Evolutionary conservation across 305 asterid genomes (phyloP), one percentile per base, ranked within the genome.

Genomic region (Fraxinus nigra): DNA sequence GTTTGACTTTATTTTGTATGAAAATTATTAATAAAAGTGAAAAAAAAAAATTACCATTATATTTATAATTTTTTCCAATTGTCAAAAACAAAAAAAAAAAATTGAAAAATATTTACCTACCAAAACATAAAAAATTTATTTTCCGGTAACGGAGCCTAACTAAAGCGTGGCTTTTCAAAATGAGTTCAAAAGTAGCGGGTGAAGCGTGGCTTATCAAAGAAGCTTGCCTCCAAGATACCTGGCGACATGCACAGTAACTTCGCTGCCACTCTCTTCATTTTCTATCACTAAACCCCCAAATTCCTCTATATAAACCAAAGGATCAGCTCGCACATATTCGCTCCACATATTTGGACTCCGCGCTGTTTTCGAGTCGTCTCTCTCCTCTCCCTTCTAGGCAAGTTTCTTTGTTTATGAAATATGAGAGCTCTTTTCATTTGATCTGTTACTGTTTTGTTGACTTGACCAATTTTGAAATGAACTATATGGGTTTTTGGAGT

Each of bases 361-460:
- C 40, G 75, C 28, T 69, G 75, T 69, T 5, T 69, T 24, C 3
- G 38, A 65, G 72, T 65, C 72, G 72, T 63, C 24, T 70, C 75
- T 70, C 40, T 32, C 16, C 24, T 30, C 43, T 33, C 5, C 75
- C 43, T 32, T 67, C 35, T 13, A 67, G 74, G 74, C 74, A 67
- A 33, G 75, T 70, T 70, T 70, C 34, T 32, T 70, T 70, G 37
- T 70, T 70, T 67, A 67, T 67, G 74, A 67, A 65, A 28, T 67
- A 67, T 67, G 37, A 67, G 11, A 28, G 38, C 74, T 67, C 74
- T 67, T 65, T 24, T 65, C 73, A 65, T 65, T 65, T 65, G 5
- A 63, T 65, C 74, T 67, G 37, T 13, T 26, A 28, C 20, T 59
- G 14, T 20, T 59, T 20, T 59, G 69, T 59, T 59, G 13, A 20